A percentile compares a stretch with the other conserved stretches of the same genome.
phyloP scores from a whole-genome alignment of 352 stramenopile species.

The Globisporangium splendens region DNA sequence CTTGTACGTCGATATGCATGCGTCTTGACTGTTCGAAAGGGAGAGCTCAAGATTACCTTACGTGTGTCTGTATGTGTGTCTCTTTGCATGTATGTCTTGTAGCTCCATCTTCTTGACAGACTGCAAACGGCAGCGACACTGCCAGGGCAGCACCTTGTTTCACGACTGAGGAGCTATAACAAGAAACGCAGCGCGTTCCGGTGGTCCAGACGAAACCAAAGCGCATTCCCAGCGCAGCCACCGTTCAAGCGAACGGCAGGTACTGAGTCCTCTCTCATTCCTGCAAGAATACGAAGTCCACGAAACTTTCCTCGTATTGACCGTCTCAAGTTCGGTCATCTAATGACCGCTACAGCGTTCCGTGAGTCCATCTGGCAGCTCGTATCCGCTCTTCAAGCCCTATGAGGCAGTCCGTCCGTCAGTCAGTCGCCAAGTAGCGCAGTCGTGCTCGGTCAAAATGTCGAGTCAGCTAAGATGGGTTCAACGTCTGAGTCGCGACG shows the following conservation, averaged over 20 bases:
- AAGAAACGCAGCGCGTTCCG: constrained; percentile 2
- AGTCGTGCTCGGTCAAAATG: no score
- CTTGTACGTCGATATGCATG: constrained; percentile 11
- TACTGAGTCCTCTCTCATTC: no score
- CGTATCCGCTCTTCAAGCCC: neutral
- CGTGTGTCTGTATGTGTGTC: neutral
- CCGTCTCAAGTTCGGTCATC: no score
- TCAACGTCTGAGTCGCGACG: neutral
- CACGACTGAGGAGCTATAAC: neutral
- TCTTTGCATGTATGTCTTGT: neutral
- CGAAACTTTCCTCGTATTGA: no score
- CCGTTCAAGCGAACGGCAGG: no score
- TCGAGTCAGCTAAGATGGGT: no score
- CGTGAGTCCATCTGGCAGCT: neutral
- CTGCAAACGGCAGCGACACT: neutral
- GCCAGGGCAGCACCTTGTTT: neutral
- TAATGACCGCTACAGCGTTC: neutral
- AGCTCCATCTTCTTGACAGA: constrained; percentile 5
- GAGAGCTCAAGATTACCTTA: no score
- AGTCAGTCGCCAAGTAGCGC: no score
- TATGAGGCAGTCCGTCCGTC: neutral
- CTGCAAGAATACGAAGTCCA: no score
- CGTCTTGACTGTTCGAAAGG: no score
- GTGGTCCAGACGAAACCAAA: no score
- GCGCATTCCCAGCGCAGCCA: no score